Evolutionary conservation across 495 filamentous ascomycete genomes (phyloP), one percentile per base, ranked within the genome.

Genomic region (Penicillium maclennaniae): DNA sequence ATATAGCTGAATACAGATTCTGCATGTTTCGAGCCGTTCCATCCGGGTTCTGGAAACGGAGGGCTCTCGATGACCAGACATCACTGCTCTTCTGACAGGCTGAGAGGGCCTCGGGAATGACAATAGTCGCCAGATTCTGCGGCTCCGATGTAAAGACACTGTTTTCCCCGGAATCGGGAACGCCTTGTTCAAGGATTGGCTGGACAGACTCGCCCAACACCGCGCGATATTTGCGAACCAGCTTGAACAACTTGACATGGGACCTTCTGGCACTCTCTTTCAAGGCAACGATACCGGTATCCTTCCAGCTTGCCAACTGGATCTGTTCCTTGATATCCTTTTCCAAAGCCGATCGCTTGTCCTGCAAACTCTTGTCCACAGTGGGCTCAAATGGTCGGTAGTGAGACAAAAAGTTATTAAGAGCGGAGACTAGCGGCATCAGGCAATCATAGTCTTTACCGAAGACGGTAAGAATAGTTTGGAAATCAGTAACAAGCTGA

Each of bases 261-360:
- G 92, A 97, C 50, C 87, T 83, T 62, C 85, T 82, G 2, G 93
- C 89, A 68, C 91, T 96, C 53, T 96, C 91, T 61, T 83, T 78
- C 37, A 99, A 71, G 7, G 89, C 87, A 48, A 87, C 83, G 46
- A 99, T 92, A 56, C 96, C 97, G 20, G 87, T 96, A 59, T 97
- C 95, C 62, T 95, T 93, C 95, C 95, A 97, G 63, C 88, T 95
- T 2, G 90, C 89, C 51, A 97, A 69, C 27, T 92, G 79, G 19
- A 97, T 78, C 26, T 96, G 85, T 55, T 96, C 87, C 58, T 87
- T 88, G 77, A 97, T 87, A 43, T 88, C 80, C 64, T 89, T 95
- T 64, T 96, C 91, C 8, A 96, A 74, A 5, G 78, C 72, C 1
- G 70, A 69, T 48, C 89, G 77, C 21, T 84, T 86, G 39, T 84